Evolutionary conservation across 148 eudicot species (phyloP).

Genomic region (Rheum nobile): DNA sequence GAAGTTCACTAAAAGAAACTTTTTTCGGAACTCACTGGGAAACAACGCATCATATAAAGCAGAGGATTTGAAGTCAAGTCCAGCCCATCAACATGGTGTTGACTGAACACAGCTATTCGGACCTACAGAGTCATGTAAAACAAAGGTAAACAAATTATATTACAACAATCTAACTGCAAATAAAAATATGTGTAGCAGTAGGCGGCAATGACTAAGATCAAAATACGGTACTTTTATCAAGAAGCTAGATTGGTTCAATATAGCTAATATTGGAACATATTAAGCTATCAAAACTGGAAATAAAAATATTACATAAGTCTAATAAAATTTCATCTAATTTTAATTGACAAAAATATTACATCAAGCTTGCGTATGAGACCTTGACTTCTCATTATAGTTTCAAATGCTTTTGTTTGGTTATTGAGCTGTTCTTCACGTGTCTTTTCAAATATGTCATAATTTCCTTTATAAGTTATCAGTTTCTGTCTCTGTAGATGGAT

Average conservation of each 20-base stretch:
- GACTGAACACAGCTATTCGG: constrained; percentile 96
- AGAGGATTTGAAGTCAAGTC: constrained; percentile 96
- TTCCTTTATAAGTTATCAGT: constrained; percentile 62
- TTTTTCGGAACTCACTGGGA: constrained; percentile 56
- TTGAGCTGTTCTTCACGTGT: constrained; percentile 83
- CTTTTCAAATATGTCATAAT: constrained; percentile 93
- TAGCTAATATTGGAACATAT: not conserved
- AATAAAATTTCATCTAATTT: no score
- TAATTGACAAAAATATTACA: no score
- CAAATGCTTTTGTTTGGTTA: constrained; percentile 89
- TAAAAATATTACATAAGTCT: no score
- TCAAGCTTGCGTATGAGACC: constrained; percentile 97
- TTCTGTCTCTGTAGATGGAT: constrained; percentile 84
- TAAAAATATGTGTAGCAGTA: not conserved
- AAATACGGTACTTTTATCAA: not conserved
- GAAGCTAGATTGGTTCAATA: not conserved
- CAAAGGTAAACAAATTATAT: no score
- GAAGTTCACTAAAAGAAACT: not conserved
- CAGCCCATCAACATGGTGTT: constrained; percentile 97
- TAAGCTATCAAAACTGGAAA: not conserved
- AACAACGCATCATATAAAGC: constrained; percentile 96
- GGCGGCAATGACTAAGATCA: no score
- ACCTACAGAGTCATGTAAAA: constrained; percentile 42
- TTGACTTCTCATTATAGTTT: constrained; percentile 82
- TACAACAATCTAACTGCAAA: no score